These are phyloP conservation scores for Oldenlandia corymbosa DNA, from an alignment of 257 asterid genomes.

Conservation along the genomic window DNA sequence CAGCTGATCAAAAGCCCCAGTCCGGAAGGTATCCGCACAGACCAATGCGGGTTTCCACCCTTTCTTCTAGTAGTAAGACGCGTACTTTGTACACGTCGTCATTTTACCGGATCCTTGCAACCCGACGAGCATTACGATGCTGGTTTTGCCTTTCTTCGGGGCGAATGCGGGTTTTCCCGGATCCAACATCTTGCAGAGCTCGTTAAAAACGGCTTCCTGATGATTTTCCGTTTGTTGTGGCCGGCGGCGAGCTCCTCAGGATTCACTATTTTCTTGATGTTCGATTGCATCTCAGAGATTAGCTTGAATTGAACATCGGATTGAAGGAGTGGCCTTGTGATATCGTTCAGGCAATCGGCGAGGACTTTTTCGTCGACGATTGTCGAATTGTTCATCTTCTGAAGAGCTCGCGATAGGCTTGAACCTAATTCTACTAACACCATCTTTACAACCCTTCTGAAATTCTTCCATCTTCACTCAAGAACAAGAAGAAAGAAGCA, in stretches of 20 bases:
- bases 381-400: constrained; percentile 96
- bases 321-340: constrained; percentile 85
- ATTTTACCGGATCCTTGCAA: constrained; percentile 99
- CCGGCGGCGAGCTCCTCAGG: constrained; percentile 92
- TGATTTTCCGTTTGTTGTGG: constrained; percentile 76
- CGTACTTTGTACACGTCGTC: constrained; percentile 86
- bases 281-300: constrained; percentile 69
- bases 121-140: constrained; percentile 94
- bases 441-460: constrained; percentile 42
- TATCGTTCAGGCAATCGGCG: constrained; percentile 82
- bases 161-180: constrained; percentile 89
- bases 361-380: constrained; percentile 79
- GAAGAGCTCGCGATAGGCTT: constrained; percentile 85
- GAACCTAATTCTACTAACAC: constrained; percentile 87
- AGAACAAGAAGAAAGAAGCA: too few species aligned
- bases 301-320: constrained; percentile 82
- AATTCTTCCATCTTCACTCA: neutral
- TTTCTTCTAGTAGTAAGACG: constrained; percentile 80
- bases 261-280: constrained; percentile 76
- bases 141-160: constrained; percentile 79
- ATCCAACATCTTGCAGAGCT: constrained; percentile 92
- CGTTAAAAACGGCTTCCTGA: constrained; percentile 86
- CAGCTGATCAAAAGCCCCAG: constrained; percentile 96
- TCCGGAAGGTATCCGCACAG: constrained; percentile 92
- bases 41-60: constrained; percentile 93